Base-by-base conservation (phyloP, 1,284 basidiomycete species). In the Microbotryomycetes sp. region DNA sequence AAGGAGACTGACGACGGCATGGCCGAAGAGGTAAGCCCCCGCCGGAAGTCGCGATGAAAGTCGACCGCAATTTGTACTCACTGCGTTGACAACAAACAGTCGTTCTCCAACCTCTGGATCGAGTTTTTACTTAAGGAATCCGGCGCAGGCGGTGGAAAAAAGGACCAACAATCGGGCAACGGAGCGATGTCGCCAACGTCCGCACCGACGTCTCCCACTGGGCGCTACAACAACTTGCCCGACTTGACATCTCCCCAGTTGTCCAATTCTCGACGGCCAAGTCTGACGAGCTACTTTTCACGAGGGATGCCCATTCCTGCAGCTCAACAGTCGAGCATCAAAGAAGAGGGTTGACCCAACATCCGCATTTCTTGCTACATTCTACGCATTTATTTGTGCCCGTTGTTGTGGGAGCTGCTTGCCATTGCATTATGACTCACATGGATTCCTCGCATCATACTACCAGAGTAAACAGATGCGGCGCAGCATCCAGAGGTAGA, bases 21-120 rank as follows among this genome's bases (percentile, higher is more conserved):
- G 84, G 88, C 76, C 85, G 87, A 25, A 84, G 82, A 87, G 86
- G 74, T 60, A 70, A 65, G 59, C n/a, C n/a, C n/a, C n/a, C n/a
- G n/a, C n/a, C n/a, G n/a, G n/a, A n/a, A n/a, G n/a, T n/a, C n/a
- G n/a, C n/a, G n/a, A n/a, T n/a, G n/a, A n/a, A n/a, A n/a, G n/a
- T n/a, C n/a, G n/a, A n/a, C n/a, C n/a, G n/a, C n/a, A n/a, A n/a
- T n/a, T n/a, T n/a, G n/a, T n/a, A n/a, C n/a, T n/a, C n/a, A n/a
- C n/a, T n/a, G n/a, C n/a, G n/a, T n/a, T n/a, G n/a, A n/a, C n/a
- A n/a, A n/a, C 42, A 46, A 30, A n/a, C 69, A 94, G 89, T 92
- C 89, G 0, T 96, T 96, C 78, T 92, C 89, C 49, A 87, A 90
- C 58, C 82, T 94, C 15, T 97, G 91, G 85, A 92, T 97, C 55